phyloP scores from a whole-genome alignment of 441 rosid species.

The Melastoma candidum region DNA sequence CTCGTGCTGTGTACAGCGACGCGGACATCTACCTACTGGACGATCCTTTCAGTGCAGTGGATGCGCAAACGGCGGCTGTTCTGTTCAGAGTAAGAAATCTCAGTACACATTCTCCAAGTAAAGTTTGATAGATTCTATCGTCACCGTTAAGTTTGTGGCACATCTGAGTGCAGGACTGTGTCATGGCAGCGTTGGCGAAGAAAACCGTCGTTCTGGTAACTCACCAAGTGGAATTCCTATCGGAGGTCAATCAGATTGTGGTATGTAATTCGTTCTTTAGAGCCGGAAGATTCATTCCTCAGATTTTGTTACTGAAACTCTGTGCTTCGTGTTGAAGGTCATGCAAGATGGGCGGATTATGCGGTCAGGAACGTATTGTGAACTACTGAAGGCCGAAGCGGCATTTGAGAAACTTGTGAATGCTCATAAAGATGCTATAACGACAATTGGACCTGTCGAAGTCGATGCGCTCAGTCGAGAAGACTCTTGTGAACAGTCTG shows the following conservation, averaged over 20 bases:
- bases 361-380: conserved; percentile 59
- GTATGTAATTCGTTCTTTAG: conserved; percentile 21
- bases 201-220: conserved; percentile 82
- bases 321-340: conserved; percentile 29
- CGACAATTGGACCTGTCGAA: conserved; percentile 35
- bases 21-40: conserved; percentile 83
- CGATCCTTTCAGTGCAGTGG: conserved; percentile 81
- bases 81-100: conserved; percentile 54
- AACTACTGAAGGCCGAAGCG: conserved; percentile 52
- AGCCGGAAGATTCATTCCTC: not conserved
- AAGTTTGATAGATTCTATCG: no score
- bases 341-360: conserved; percentile 62
- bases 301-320: not conserved
- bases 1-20: conserved; percentile 72
- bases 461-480: conserved; percentile 1
- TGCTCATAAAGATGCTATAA: conserved; percentile 66
- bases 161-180: conserved; percentile 46
- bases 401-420: conserved; percentile 71
- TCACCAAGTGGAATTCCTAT: conserved; percentile 92
- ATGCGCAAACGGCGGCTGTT: conserved; percentile 72
- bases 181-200: conserved; percentile 43
- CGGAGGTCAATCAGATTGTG: conserved; percentile 60
- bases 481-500: no score
- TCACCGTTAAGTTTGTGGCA: no score
- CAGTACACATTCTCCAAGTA: not conserved